Base-by-base conservation (phyloP, 2,329 filamentous ascomycete genomes). In the Emergomyces pasteurianus region DNA sequence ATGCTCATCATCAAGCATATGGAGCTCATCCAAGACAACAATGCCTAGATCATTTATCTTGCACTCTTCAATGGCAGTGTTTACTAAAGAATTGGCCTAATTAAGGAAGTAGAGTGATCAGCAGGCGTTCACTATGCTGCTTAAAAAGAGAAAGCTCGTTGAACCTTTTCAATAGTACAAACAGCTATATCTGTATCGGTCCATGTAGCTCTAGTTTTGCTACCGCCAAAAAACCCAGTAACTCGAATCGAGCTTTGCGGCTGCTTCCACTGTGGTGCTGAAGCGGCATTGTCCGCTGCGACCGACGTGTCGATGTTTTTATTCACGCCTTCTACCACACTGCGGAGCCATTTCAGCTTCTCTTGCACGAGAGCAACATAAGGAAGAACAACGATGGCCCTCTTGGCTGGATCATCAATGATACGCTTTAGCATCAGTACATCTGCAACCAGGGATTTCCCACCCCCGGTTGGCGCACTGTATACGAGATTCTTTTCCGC, bases 301-400 rank as follows among this genome's bases (percentile, higher is more conserved):
- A 21, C 53, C 67, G 64, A 61, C 12, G 66, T 64, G 3, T 73
- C 69, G 9, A 74, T 65, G 0, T 75, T 63, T 61, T 75, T 77
- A 58, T 76, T 73, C 26, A 90, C 78, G 31, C 81, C 83, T 63
- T 86, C 78, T 3, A 89, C 85, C 21, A 89, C 76, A 56, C 79
- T 83, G 36, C 87, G 82, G 49, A 92, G 75, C 86, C 87, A 91
- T 60, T 84, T 83, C n/a, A 89, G 80, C 70, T 91, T 91, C 71
- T 92, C 88, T 69, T 91, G 87, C 0, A 92, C 88, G 2, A 92
- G 80, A 21, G 88, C 87, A 65, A 91, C 87, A 72, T 90, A 92
- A 0, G 88, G 88, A 21, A 91, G 78, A 23, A 91, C 84, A 21
- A 91, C 75, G 14, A 92, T 80, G 2, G 86, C 87, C 65, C 90